Percentiles rank a stretch among this genome's conserved stretches.
Conservation (phyloP, 1,139 yeast genomes). For the Torulaspora globosa region DNA sequence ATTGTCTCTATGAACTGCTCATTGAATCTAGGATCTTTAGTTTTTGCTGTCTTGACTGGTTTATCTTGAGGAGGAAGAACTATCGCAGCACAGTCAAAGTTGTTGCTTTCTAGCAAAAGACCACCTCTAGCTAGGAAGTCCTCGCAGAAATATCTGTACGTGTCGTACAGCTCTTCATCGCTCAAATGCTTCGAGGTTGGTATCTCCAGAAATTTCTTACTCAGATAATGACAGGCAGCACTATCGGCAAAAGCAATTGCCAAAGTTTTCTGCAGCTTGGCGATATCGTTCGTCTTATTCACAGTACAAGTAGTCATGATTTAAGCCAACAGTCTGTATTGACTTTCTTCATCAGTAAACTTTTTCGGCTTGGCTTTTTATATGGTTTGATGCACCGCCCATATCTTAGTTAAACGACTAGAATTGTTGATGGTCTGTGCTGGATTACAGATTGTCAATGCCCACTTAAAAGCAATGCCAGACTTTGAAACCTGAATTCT, state of each 20-base stretch:
- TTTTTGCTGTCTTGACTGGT: constrained; percentile 26
- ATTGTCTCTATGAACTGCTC: constrained; percentile 29
- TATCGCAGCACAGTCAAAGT: constrained; percentile 35
- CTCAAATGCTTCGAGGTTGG: constrained; percentile 25
- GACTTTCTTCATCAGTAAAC: background rate
- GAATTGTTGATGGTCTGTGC: too few relatives aligned
- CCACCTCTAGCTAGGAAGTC: constrained; percentile 32
- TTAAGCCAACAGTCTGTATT: background rate
- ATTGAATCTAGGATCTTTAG: constrained; percentile 32
- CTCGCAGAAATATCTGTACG: constrained; percentile 24
- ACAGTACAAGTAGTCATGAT: constrained; percentile 5
- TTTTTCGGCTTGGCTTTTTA: too few relatives aligned
- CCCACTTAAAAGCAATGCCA: too few relatives aligned
- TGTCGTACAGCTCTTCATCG: constrained; percentile 25
- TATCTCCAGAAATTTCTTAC: constrained; percentile 31
- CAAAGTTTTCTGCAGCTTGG: constrained; percentile 27
- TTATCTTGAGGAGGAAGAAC: constrained; percentile 28
- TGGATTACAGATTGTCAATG: too few relatives aligned
- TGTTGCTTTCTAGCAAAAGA: constrained; percentile 32
- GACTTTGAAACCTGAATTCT: too few relatives aligned
- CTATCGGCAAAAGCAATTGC: constrained; percentile 31
- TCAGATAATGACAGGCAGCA: constrained; percentile 29
- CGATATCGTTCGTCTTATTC: constrained; percentile 24
- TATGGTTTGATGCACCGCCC: background rate
- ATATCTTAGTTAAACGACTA: background rate